A percentile compares a stretch with the other conserved stretches of the same genome.
These are phyloP conservation scores for Sicyos edulis DNA, from an alignment of 306 rosid species.

Conservation along the genomic window DNA sequence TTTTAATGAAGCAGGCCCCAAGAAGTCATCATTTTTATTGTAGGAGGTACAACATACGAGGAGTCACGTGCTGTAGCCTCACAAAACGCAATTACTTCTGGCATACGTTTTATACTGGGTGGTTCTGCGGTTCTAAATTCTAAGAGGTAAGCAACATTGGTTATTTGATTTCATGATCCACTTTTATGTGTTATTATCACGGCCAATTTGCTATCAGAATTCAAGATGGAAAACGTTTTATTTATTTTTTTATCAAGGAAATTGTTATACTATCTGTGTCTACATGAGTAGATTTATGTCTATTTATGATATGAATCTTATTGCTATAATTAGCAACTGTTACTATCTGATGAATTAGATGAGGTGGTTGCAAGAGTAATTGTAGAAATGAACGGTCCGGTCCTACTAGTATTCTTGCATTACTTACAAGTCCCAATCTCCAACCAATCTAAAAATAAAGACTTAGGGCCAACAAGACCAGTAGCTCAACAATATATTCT, in stretches of 20 bases:
- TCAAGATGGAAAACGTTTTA: not conserved
- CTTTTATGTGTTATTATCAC: not conserved
- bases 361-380: not conserved
- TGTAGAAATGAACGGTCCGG: not conserved
- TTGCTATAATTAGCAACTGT: not conserved
- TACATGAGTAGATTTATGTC: not conserved
- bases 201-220: not conserved
- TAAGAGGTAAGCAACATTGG: constrained; percentile 49
- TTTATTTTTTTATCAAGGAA: not conserved
- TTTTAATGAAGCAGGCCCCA: constrained; percentile 55
- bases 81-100: constrained; percentile 70
- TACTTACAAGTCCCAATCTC: constrained; percentile 6
- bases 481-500: too few relatives aligned
- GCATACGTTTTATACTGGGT: constrained; percentile 78
- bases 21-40: constrained; percentile 83
- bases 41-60: constrained; percentile 96
- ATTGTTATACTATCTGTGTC: not conserved
- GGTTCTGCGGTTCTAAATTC: constrained; percentile 87
- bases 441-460: not conserved
- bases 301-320: not conserved
- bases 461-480: too few relatives aligned
- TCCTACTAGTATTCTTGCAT: not conserved
- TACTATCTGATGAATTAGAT: not conserved
- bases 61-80: constrained; percentile 80
- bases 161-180: constrained; percentile 9